Base-by-base conservation (phyloP, 2,329 filamentous ascomycete species). In the Talaromyces marneffei region DNA sequence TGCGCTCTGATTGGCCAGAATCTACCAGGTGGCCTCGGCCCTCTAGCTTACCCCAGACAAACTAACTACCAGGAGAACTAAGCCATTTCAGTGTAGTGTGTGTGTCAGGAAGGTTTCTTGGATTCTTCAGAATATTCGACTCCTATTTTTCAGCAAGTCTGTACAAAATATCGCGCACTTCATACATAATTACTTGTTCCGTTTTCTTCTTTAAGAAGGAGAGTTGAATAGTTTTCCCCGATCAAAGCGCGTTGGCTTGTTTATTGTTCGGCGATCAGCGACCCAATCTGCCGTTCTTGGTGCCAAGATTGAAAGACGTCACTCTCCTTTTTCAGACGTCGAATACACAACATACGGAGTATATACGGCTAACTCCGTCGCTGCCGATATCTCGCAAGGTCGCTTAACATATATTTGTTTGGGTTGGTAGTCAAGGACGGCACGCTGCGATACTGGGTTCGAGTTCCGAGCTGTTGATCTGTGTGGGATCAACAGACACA, bases 291-390 rank as follows among this genome's bases (percentile, higher is more conserved):
- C 52, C 35, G 33, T 55, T 3, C 27, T 25, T 39, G 29, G 16
- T 25, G 52, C 52, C 52, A 55, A 55, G 52, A 55, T 55, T 29
- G 23, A 27, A 39, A 55, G 35, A 55, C 52, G 52, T 55, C 52
- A 55, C 52, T 55, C 18, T 18, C 18, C 33, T 18, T 33, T 25
- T 4, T 18, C 12, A 7, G 42, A 14, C 23, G 27, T 48, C 29
- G 44, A 16, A 3, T 40, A 31, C 46, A n/a, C 27, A 20, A 31
- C 18, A 52, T 44, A 44, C 16, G 20, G 25, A 3, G 12, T 27
- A 7, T 29, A 29, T 16, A 5, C 44, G 16, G 20, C 25, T 18
- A 4, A 5, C 12, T 12, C 16, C 7, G 18, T 52, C n/a, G 48
- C 48, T 23, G 29, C 10, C 3, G 4, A 33, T 20, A 52, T 23